A percentile compares a stretch with the other conserved stretches of the same genome.
phyloP scores from a whole-genome alignment of 805 yeast species.

The Yueomyces sinensis region DNA sequence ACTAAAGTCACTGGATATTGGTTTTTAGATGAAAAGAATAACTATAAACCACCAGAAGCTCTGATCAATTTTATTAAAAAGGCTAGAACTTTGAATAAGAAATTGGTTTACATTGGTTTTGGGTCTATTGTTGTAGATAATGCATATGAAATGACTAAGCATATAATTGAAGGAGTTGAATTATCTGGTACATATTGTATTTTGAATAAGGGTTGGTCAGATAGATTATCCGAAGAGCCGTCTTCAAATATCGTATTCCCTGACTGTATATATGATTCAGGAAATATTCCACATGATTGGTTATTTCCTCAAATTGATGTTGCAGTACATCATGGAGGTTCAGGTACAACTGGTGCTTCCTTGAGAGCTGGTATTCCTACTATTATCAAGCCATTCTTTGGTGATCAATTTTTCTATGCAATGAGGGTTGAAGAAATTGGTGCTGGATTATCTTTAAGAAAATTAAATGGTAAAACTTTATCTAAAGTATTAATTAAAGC shows the following conservation, averaged over 20 bases:
- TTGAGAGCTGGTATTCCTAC: conserved; percentile 80
- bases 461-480: conserved; percentile 50
- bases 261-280: conserved; percentile 50
- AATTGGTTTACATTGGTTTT: conserved; percentile 83
- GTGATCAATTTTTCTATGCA: conserved; percentile 91
- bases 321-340: conserved; percentile 95
- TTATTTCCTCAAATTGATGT: conserved; percentile 79
- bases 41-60: conserved; percentile 47
- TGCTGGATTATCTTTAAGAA: conserved; percentile 59
- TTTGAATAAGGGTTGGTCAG: conserved; percentile 91
- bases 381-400: conserved; percentile 86
- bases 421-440: conserved; percentile 79
- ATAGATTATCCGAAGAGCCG: conserved; percentile 34
- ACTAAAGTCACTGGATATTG: conserved; percentile 92
- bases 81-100: conserved; percentile 50
- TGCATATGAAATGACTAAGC: conserved; percentile 63
- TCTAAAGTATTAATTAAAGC: conserved; percentile 58
- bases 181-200: conserved; percentile 78
- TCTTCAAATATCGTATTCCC: conserved; percentile 38
- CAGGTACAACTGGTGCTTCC: conserved; percentile 93
- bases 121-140: conserved; percentile 89
- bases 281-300: conserved; percentile 88
- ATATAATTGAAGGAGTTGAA: conserved; percentile 65
- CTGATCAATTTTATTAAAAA: conserved; percentile 43
- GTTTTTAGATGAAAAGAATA: conserved; percentile 61